A percentile compares a stretch with the other conserved stretches of the same genome.
Conservation (phyloP, 129 eudicot species). For the Pseudognaphalium luteoalbum region DNA sequence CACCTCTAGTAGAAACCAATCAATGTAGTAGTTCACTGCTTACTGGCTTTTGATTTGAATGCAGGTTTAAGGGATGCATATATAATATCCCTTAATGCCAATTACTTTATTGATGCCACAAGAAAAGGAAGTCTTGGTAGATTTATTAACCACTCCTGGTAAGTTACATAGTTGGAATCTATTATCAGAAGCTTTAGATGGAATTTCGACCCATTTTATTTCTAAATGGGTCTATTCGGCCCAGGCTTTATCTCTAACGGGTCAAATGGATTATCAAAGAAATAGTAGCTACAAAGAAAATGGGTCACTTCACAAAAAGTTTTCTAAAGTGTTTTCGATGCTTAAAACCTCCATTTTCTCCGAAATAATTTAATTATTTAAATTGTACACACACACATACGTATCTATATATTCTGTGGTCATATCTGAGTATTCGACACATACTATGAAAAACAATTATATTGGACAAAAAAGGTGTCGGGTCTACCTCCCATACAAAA, state of each 20-base stretch:
- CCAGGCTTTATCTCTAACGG: not conserved
- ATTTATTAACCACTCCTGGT: constrained; percentile 98
- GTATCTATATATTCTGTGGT: not conserved
- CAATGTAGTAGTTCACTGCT: constrained; percentile 1
- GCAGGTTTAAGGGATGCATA: constrained; percentile 85
- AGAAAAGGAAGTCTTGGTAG: constrained; percentile 90
- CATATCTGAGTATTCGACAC: constrained; percentile 3
- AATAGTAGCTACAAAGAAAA: not conserved
- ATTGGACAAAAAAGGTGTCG: not conserved
- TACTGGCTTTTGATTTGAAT: constrained; percentile 23
- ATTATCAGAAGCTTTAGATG: constrained; percentile 11
- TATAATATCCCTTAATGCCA: constrained; percentile 74
- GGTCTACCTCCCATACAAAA: not conserved
- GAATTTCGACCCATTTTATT: constrained; percentile 7
- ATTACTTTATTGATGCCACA: constrained; percentile 82
- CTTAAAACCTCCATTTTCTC: constrained; percentile 1
- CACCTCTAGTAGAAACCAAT: constrained; percentile 1
- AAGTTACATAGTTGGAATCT: constrained; percentile 23
- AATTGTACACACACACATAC: no score
- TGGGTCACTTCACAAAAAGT: not conserved
- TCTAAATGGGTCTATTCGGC: not conserved
- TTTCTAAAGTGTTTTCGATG: not conserved
- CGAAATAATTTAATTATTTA: not conserved
- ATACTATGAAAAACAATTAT: not conserved
- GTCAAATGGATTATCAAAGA: not conserved